phyloP scores from a whole-genome alignment of 106 monocot species.

The Dendrobium nobile region DNA sequence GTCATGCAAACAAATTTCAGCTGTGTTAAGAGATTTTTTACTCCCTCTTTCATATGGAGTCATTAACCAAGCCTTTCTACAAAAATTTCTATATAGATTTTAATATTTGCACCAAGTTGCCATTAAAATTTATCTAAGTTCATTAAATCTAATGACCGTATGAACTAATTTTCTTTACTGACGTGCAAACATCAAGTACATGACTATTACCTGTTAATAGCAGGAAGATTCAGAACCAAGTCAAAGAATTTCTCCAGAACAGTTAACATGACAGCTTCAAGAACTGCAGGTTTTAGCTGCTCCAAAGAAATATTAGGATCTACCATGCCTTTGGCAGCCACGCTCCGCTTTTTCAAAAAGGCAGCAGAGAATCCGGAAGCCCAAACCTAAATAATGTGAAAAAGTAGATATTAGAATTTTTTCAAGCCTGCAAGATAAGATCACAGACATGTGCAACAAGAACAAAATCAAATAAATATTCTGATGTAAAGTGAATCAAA shows the following conservation, averaged over 20 bases:
- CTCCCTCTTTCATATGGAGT: too few relatives aligned
- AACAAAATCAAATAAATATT: not conserved
- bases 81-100: not conserved
- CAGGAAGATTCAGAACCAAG: constrained; percentile 82
- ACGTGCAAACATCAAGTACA: not conserved
- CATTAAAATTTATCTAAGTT: not conserved
- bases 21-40: too few relatives aligned
- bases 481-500: not conserved
- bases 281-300: constrained; percentile 44
- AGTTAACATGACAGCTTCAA: constrained; percentile 48
- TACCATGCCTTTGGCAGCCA: constrained; percentile 50
- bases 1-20: too few relatives aligned
- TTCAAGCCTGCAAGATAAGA: not conserved
- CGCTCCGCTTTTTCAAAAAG: constrained; percentile 77
- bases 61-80: too few relatives aligned
- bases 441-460: not conserved
- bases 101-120: not conserved
- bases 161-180: not conserved
- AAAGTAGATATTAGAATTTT: not conserved
- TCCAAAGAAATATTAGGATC: constrained; percentile 4
- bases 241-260: constrained; percentile 77
- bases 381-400: constrained; percentile 59
- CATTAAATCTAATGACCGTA: not conserved
- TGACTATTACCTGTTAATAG: constrained; percentile 65
- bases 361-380: constrained; percentile 97